A percentile compares a stretch with the other conserved stretches of the same genome.
Conservation (phyloP, 805 yeast species). For the Candida orba region DNA sequence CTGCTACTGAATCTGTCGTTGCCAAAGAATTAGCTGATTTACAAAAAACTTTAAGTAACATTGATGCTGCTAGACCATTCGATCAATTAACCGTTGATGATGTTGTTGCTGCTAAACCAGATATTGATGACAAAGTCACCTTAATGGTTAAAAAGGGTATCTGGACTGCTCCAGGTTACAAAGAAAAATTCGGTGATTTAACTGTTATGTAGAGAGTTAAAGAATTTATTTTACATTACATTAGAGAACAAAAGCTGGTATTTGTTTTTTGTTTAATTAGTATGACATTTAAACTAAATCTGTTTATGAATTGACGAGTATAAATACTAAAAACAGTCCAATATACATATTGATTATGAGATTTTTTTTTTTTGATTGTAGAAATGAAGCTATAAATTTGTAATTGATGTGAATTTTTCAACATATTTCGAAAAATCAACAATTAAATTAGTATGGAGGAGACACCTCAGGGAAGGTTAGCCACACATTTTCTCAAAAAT, state of each 20-base stretch:
- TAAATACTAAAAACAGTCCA: constrained; percentile 3
- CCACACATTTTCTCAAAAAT: constrained; percentile 15
- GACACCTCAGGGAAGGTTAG: constrained; percentile 4
- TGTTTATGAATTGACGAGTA: constrained; percentile 7
- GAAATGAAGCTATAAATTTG: background rate
- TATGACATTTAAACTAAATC: constrained; percentile 1
- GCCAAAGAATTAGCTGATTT: constrained; percentile 78
- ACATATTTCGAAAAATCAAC: background rate
- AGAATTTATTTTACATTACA: background rate
- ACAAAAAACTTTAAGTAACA: constrained; percentile 83
- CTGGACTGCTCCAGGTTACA: constrained; percentile 98
- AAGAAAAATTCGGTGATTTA: constrained; percentile 96
- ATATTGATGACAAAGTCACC: constrained; percentile 89
- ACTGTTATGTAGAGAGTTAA: constrained; percentile 61
- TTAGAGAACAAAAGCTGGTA: constrained; percentile 1
- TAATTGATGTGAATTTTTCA: background rate
- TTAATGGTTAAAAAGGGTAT: constrained; percentile 95
- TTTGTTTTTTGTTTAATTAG: background rate
- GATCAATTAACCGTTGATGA: constrained; percentile 96
- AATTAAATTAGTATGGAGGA: background rate
- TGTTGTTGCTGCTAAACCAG: constrained; percentile 92
- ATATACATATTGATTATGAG: constrained; percentile 17
- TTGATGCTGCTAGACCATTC: constrained; percentile 95
- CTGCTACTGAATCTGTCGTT: constrained; percentile 85
- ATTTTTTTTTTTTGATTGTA: background rate